Conservation (phyloP, 2,329 filamentous ascomycete species). For the Tolypocladium ophioglossoides region DNA sequence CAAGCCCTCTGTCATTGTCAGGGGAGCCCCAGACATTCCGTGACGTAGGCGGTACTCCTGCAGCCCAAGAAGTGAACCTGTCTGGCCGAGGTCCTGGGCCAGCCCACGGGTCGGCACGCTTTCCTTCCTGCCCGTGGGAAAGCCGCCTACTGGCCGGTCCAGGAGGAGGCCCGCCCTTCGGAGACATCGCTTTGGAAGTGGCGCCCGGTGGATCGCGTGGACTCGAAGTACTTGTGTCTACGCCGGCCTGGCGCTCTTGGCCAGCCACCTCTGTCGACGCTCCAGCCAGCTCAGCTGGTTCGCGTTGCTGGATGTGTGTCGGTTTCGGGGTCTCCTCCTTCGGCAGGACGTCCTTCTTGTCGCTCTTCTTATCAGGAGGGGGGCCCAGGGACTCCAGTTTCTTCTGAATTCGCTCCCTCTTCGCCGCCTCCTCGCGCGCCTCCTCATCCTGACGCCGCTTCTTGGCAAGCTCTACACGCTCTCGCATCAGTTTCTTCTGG, state of each 20-base stretch:
- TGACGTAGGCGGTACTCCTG: slow-evolving; percentile 29
- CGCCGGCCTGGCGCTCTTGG: background rate
- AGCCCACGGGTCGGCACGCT: slow-evolving; percentile 26
- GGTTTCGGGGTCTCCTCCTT: slow-evolving; percentile 29
- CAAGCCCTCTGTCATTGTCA: slow-evolving; percentile 59
- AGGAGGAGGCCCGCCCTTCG: slow-evolving; percentile 7
- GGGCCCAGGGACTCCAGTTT: slow-evolving; percentile 63
- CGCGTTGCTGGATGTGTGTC: slow-evolving; percentile 24
- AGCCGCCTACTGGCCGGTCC: slow-evolving; percentile 14
- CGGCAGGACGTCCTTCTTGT: slow-evolving; percentile 36
- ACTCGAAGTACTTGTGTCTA: background rate
- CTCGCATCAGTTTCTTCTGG: slow-evolving; percentile 64
- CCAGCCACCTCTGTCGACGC: slow-evolving; percentile 6
- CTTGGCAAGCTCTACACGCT: slow-evolving; percentile 58
- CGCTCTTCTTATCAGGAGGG: slow-evolving; percentile 47
- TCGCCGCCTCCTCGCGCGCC: slow-evolving; percentile 61
- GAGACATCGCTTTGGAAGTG: slow-evolving; percentile 5
- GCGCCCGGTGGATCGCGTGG: slow-evolving; percentile 2
- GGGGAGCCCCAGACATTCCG: slow-evolving; percentile 67
- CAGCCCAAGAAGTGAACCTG: slow-evolving; percentile 39
- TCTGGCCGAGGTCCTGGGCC: slow-evolving; percentile 31
- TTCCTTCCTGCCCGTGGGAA: slow-evolving; percentile 21
- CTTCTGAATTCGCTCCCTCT: slow-evolving; percentile 57
- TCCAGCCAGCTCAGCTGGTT: slow-evolving; percentile 4
- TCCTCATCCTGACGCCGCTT: slow-evolving; percentile 59